These are phyloP conservation scores for Alternaria brassicicola DNA, from an alignment of 2,329 filamentous ascomycete species.

Conservation along the genomic window DNA sequence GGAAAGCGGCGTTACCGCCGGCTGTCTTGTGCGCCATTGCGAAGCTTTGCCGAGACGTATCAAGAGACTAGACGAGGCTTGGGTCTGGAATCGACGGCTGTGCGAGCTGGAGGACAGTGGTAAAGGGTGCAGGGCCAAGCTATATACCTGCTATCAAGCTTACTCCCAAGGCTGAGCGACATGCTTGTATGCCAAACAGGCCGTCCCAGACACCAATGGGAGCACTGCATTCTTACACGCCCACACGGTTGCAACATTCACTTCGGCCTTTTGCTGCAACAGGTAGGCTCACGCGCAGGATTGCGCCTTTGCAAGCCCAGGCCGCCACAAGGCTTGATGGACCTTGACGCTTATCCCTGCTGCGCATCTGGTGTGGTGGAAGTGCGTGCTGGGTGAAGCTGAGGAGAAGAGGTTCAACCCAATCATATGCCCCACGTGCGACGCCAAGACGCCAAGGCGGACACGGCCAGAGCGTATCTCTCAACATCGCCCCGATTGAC, in stretches of 20 bases:
- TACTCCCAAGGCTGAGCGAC: neutral
- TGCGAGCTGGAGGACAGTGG: constrained; percentile 1
- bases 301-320: constrained; percentile 11
- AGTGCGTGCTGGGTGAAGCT: neutral
- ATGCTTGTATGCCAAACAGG: neutral
- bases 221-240: neutral
- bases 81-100: constrained; percentile 1
- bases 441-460: neutral
- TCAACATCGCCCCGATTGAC: neutral
- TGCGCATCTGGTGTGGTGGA: constrained; percentile 6
- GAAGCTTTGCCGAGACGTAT: constrained; percentile 18
- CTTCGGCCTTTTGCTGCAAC: constrained; percentile 2
- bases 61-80: constrained; percentile 19
- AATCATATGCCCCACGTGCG: constrained; percentile 8
- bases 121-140: constrained; percentile 10
- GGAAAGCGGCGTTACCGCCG: constrained; percentile 33
- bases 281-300: neutral
- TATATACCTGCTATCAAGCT: constrained; percentile 16
- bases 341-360: neutral
- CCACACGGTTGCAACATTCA: neutral
- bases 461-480: neutral
- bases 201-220: constrained; percentile 2
- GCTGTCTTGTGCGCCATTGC: constrained; percentile 26
- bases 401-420: neutral
- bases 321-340: constrained; percentile 15